These are phyloP conservation scores for Setaria italica DNA, from an alignment of 202 grass and related monocot genomes.

Conservation along the genomic window DNA sequence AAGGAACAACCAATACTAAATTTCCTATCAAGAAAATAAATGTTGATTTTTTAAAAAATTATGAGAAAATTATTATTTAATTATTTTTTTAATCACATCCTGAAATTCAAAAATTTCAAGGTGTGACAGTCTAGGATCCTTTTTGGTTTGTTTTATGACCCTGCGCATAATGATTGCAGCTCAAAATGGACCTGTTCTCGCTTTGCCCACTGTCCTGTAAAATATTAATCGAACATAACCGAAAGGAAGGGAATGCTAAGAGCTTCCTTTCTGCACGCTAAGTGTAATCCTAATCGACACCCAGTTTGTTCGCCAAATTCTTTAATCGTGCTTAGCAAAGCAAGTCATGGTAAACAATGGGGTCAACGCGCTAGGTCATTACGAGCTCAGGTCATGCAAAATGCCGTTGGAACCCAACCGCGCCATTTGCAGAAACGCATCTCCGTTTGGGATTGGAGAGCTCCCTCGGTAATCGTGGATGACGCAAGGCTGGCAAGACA, in stretches of 20 bases:
- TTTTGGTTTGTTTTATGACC: background rate
- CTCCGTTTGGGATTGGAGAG: background rate
- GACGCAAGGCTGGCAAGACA: background rate
- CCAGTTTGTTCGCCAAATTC: constrained; percentile 11
- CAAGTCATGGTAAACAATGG: constrained; percentile 12
- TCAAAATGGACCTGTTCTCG: background rate
- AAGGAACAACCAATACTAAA: no score
- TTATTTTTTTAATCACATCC: no score
- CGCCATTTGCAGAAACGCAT: background rate
- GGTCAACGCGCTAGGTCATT: background rate
- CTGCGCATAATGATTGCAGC: background rate
- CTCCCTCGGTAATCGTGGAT: background rate
- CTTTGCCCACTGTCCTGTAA: constrained; percentile 1
- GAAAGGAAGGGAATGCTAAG: constrained; percentile 24
- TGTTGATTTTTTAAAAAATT: no score
- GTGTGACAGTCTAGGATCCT: no score
- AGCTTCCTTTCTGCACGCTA: background rate
- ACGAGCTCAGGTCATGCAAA: background rate
- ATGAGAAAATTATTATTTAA: no score
- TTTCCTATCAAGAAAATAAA: no score
- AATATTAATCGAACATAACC: background rate
- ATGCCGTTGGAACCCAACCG: background rate
- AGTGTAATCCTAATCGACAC: constrained; percentile 56
- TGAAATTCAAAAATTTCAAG: no score
- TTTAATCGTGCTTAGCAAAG: background rate